Base-by-base conservation (phyloP, 805 yeast species). In the Vanderwaltozyma yarrowii region DNA sequence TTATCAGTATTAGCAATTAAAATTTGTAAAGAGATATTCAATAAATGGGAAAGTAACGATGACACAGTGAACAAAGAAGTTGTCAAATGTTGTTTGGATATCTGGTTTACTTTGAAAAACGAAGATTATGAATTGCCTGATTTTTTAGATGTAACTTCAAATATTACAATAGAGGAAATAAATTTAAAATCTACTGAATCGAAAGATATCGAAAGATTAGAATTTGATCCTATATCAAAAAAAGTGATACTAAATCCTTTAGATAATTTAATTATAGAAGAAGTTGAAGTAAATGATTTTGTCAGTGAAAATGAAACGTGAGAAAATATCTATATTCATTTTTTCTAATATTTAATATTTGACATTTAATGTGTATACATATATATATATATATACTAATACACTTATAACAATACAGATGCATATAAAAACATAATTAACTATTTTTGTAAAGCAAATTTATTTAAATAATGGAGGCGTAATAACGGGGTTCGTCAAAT, bases 401-500 rank as follows among this genome's bases (percentile, higher is more conserved):
- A 21, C 6, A 21, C 23, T 21, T 21, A 21, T 7, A 21, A n/a
- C n/a, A n/a, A n/a, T n/a, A n/a, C n/a, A n/a, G 9, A 21, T 21
- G 23, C 23, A 21, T 21, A 21, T n/a, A n/a, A n/a, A n/a, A n/a
- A n/a, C n/a, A n/a, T n/a, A n/a, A n/a, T n/a, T n/a, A n/a, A n/a
- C n/a, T n/a, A n/a, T n/a, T n/a, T n/a, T n/a, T 25, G 4, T 25
- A 25, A 13, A 25, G 12, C 11, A 23, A 23, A 23, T 23, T 8
- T n/a, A n/a, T n/a, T n/a, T n/a, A n/a, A n/a, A n/a, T n/a, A n/a
- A n/a, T n/a, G n/a, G n/a, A n/a, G n/a, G n/a, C n/a, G n/a, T 27
- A 86, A 56, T 88, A 88, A 45, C 94, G 72, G 3, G 98, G 98
- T 59, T 82, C 92, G 47, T 86, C 92, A 60, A 92, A 87, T 1